A percentile compares a stretch with the other conserved stretches of the same genome.
Evolutionary conservation across 2,329 filamentous ascomycete genomes (phyloP).

Genomic region (Samsoniella hepiali): DNA sequence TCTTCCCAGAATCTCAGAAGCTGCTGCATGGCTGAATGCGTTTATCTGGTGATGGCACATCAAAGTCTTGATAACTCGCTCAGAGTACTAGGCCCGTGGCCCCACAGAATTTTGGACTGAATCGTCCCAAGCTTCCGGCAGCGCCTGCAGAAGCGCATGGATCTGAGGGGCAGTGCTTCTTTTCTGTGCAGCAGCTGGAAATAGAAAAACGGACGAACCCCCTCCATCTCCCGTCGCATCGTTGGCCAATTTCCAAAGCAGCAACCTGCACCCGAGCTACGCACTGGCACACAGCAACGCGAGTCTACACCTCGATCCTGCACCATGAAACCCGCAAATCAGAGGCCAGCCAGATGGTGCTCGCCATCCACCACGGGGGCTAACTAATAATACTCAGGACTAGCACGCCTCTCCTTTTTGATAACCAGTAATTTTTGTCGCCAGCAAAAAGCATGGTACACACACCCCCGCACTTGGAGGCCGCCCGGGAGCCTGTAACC

Average conservation of each 20-base stretch:
- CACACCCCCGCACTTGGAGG: conserved; percentile 15
- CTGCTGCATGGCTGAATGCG: no score
- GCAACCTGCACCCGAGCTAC: background rate
- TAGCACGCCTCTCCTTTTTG: background rate
- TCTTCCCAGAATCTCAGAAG: no score
- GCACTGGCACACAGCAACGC: background rate
- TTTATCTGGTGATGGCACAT: no score
- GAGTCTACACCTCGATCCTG: background rate
- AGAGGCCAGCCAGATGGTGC: background rate
- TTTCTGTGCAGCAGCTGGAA: background rate
- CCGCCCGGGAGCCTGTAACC: background rate
- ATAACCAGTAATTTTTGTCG: background rate
- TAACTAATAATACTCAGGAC: background rate
- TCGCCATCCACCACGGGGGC: background rate
- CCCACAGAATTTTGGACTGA: no score
- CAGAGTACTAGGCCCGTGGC: no score
- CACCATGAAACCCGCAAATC: background rate
- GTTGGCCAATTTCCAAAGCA: background rate
- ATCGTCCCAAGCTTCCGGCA: background rate
- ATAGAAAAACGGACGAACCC: background rate
- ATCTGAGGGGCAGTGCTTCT: background rate
- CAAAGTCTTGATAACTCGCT: no score
- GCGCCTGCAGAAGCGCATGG: background rate
- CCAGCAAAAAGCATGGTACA: background rate
- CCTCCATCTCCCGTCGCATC: background rate